Percentiles rank a stretch among this genome's conserved stretches.
These are phyloP conservation scores for Corchorus capsularis DNA, from an alignment of 345 rosid species.

Conservation along the genomic window DNA sequence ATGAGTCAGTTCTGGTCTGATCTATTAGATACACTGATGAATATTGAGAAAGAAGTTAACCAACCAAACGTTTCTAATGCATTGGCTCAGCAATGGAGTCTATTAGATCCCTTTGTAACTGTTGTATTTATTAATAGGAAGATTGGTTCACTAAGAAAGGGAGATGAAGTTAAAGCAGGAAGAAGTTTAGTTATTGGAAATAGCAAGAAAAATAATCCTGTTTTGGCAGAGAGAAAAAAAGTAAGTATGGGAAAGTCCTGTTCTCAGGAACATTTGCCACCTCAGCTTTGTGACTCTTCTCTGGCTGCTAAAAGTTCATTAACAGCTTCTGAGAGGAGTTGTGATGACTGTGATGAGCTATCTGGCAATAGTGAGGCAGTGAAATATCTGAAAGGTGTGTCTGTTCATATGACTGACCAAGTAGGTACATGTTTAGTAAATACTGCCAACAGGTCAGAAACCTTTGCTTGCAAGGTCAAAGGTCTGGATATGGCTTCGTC, in stretches of 20 bases:
- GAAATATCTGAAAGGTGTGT: slow-evolving; percentile 29
- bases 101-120: slow-evolving; percentile 87
- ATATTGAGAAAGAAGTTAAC: slow-evolving; percentile 55
- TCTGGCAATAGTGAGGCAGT: slow-evolving; percentile 25
- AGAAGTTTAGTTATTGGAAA: slow-evolving; percentile 38
- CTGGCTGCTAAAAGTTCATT: slow-evolving; percentile 43
- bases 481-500: slow-evolving; percentile 20
- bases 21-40: slow-evolving; percentile 51
- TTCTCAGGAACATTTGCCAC: slow-evolving; percentile 20
- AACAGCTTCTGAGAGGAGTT: slow-evolving; percentile 41
- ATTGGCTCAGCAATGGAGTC: slow-evolving; percentile 67
- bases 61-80: slow-evolving; percentile 37
- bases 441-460: slow-evolving; percentile 27
- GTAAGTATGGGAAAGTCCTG: slow-evolving; percentile 22
- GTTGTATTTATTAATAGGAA: slow-evolving; percentile 72
- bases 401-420: slow-evolving; percentile 26
- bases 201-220: slow-evolving; percentile 27
- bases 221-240: slow-evolving; percentile 28
- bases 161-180: slow-evolving; percentile 62
- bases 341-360: slow-evolving; percentile 41
- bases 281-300: slow-evolving; percentile 33
- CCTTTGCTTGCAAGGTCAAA: slow-evolving; percentile 21
- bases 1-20: slow-evolving; percentile 69
- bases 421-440: slow-evolving; percentile 24
- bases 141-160: slow-evolving; percentile 76